phyloP scores from a whole-genome alignment of 441 rosid genomes.

The Erodium trifolium region DNA sequence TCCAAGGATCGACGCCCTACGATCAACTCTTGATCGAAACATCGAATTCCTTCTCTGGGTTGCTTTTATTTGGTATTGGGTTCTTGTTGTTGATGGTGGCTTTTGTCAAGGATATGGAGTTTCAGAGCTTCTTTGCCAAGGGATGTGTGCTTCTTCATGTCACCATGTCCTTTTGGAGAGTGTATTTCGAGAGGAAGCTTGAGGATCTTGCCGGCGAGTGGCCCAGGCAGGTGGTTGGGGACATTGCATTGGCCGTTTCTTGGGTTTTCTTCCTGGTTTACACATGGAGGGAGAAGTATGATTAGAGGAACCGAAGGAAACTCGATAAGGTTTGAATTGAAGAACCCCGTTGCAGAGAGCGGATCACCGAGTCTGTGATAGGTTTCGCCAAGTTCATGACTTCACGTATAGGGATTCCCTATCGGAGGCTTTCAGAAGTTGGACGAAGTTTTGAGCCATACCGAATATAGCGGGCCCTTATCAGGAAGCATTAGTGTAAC shows the following conservation, averaged over 20 bases:
- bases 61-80: slow-evolving; percentile 66
- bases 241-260: slow-evolving; percentile 55
- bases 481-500: too few relatives aligned
- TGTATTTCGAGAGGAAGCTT: slow-evolving; percentile 50
- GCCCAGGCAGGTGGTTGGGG: slow-evolving; percentile 65
- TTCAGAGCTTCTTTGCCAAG: slow-evolving; percentile 63
- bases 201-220: slow-evolving; percentile 61
- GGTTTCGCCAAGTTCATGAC: too few relatives aligned
- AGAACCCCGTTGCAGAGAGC: too few relatives aligned
- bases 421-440: too few relatives aligned
- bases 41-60: slow-evolving; percentile 72
- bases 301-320: slow-evolving; percentile 22
- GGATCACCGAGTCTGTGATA: too few relatives aligned
- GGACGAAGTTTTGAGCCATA: too few relatives aligned
- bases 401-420: too few relatives aligned
- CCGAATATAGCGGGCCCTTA: too few relatives aligned
- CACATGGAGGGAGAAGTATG: slow-evolving; percentile 86
- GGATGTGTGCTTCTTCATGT: slow-evolving; percentile 66
- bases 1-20: slow-evolving; percentile 69
- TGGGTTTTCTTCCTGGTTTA: slow-evolving; percentile 71
- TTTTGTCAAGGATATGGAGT: slow-evolving; percentile 58
- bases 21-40: slow-evolving; percentile 73
- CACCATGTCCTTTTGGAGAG: slow-evolving; percentile 65
- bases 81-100: slow-evolving; percentile 64
- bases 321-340: neutral